Evolutionary conservation across 208 protist species (phyloP), one percentile per base, ranked within the genome.

Genomic region (Crithidia expoeki): DNA sequence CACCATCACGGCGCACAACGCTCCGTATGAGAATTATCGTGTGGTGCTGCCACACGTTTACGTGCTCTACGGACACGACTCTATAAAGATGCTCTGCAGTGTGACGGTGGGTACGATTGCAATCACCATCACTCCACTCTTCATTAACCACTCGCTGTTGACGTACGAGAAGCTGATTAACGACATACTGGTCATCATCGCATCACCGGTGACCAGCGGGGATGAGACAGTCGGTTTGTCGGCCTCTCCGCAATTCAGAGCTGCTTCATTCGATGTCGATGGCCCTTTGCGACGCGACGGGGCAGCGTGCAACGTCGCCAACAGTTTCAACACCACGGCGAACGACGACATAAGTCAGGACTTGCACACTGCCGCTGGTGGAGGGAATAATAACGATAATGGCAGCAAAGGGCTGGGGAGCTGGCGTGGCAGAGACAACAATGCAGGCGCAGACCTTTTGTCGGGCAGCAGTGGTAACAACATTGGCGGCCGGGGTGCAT

Each of bases 71-170:
- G 80, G 68, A 1, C 80, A 89, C 33, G 92, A 96, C 59, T 21
- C 69, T 12, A 78, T 81, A 40, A 86, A 86, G 68, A 77, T 84
- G 59, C 78, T 76, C 1, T 76, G 61, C 42, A 83, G 64, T 38
- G 71, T 92, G 33, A 79, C 94, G 52, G 69, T 94, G 51, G 88
- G 93, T 44, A 84, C 64, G 9, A 64, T 97, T n/a, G 85, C 83
- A 28, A 81, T 93, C 47, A 92, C 81, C 11, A 74, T 97, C 27
- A 91, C 86, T 10, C 85, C 92, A 19, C 80, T 79, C 30, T 89
- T 97, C 53, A 82, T 94, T 44, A 91, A 92, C 49, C 88, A 97
- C 83, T 68, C 77, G 32, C 21, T 93, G 27, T 75, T 94, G 17
- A 74, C 86, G 17, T 96, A 84, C 56, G 73, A 86, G 32, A 86